Base-by-base conservation (phyloP, 140 eudicot genomes). In the Senecio squalidus region DNA sequence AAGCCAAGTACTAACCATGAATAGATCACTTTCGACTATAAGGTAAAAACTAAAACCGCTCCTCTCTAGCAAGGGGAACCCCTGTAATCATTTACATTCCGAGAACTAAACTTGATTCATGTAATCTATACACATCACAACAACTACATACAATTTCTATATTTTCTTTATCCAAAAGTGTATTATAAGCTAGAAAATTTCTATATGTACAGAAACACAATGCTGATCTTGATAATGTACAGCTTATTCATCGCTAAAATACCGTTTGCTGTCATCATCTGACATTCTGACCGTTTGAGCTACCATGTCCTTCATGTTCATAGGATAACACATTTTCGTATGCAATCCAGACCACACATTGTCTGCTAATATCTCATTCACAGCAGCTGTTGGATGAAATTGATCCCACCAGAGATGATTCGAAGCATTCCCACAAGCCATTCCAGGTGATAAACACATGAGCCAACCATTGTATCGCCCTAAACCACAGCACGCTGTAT, bases 381-480 rank as follows among this genome's bases (percentile, higher is more conserved):
- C 96, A 31, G 92, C 84, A 66, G 80, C 80, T 2, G 98, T 91
- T 13, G 98, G 98, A 79, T 91, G 96, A 67, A 91, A 91, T 40
- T 91, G 98, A 33, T 91, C 98, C 96, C 98, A 91, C 98, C 95
- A 85, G 22, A 90, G 75, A 72, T 90, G 94, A 41, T 62, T 76
- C 0, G 94, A 75, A 59, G 97, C 95, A 46, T 83, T 74, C 13
- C 43, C 55, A 54, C 97, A 90, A 17, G 97, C 94, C 97, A 90
- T 86, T 30, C 75, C 90, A 44, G 97, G 73, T 16, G 96, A 78
- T 52, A 86, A 33, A 47, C 98, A 91, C 79, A 77, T 82, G 5
- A 91, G 83, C 81, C 82, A 72, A 49, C 98, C 98, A 28, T 70
- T 86, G 29, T 91, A 84, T 68, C 71, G 59, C 24, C 96, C 98